A percentile compares a stretch with the other conserved stretches of the same genome.
Conservation (phyloP, 2,329 filamentous ascomycete species). For the Penicillium corylophilum region DNA sequence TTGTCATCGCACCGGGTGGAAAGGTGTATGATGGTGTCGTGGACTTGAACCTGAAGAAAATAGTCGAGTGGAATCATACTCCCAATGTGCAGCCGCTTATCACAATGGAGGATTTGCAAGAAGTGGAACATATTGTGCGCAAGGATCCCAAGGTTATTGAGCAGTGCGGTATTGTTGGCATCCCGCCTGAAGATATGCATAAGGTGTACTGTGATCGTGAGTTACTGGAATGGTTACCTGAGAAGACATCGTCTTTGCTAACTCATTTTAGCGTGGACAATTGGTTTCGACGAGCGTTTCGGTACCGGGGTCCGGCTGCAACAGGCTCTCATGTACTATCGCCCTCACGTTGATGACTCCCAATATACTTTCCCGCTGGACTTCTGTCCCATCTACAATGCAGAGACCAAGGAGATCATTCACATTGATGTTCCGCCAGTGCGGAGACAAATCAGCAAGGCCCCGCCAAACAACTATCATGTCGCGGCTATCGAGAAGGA, state of each 20-base stretch:
- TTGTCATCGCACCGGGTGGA: slow-evolving; percentile 75
- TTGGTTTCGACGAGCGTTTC: slow-evolving; percentile 89
- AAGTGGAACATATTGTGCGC: slow-evolving; percentile 73
- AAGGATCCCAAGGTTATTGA: slow-evolving; percentile 85
- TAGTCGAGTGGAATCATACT: slow-evolving; percentile 72
- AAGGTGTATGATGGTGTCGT: slow-evolving; percentile 82
- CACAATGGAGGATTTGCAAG: slow-evolving; percentile 84
- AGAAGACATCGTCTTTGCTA: background rate
- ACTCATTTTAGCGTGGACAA: slow-evolving; percentile 70
- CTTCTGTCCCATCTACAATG: slow-evolving; percentile 89
- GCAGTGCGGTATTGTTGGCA: slow-evolving; percentile 80
- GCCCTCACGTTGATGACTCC: slow-evolving; percentile 77
- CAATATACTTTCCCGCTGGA: slow-evolving; percentile 91
- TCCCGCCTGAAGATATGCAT: slow-evolving; percentile 80
- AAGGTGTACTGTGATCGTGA: slow-evolving; percentile 90
- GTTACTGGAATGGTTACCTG: slow-evolving; percentile 26
- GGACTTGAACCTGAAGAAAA: slow-evolving; percentile 64
- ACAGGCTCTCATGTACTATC: slow-evolving; percentile 94
- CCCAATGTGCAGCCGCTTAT: slow-evolving; percentile 83
- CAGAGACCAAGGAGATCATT: slow-evolving; percentile 73
- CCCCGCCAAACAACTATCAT: slow-evolving; percentile 75
- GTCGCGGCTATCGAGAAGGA: slow-evolving; percentile 68
- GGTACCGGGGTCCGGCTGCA: slow-evolving; percentile 76
- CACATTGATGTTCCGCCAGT: slow-evolving; percentile 80
- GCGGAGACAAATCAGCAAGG: slow-evolving; percentile 71